A percentile compares a stretch with the other conserved stretches of the same genome.
These are phyloP conservation scores for Gonium pectorale DNA, from an alignment of 139 green algal genomes.

Conservation along the genomic window DNA sequence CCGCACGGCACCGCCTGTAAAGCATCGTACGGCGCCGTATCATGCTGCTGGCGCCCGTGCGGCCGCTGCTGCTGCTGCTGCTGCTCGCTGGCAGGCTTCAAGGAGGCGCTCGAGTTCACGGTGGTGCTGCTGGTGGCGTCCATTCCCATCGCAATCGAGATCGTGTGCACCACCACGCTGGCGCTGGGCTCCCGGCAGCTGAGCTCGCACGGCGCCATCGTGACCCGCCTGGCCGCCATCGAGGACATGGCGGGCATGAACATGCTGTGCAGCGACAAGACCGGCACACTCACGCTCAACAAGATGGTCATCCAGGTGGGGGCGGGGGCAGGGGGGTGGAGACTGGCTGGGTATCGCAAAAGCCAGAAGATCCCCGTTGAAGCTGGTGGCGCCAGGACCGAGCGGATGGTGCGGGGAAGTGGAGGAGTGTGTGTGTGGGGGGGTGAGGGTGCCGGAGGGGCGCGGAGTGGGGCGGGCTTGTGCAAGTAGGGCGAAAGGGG, in stretches of 20 bases:
- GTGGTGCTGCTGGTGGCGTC: constrained; percentile 87
- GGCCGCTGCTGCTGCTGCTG: too few species aligned
- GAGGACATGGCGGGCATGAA: constrained; percentile 95
- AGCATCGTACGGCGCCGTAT: too few species aligned
- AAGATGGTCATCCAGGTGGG: constrained; percentile 89
- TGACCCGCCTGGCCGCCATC: constrained; percentile 85
- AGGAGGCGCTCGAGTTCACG: constrained; percentile 76
- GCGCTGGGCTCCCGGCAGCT: constrained; percentile 84
- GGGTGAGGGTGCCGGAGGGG: too few species aligned
- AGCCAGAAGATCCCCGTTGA: too few species aligned
- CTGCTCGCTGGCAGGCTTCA: constrained; percentile 54
- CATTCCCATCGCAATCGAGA: constrained; percentile 82
- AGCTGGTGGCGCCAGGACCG: too few species aligned
- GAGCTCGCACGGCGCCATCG: constrained; percentile 79
- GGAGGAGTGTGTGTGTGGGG: too few species aligned
- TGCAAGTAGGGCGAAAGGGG: too few species aligned
- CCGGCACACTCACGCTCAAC: constrained; percentile 92
- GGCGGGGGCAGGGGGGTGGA: neutral
- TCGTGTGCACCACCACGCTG: constrained; percentile 89
- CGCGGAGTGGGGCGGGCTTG: too few species aligned
- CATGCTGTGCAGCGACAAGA: constrained; percentile 93
- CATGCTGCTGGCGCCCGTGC: neutral
- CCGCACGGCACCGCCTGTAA: too few species aligned
- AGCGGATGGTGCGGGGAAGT: too few species aligned
- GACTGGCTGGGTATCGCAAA: too few species aligned